These are phyloP conservation scores for Akanthomyces uredinophilus DNA, from an alignment of 2,329 filamentous ascomycete genomes.

Conservation along the genomic window DNA sequence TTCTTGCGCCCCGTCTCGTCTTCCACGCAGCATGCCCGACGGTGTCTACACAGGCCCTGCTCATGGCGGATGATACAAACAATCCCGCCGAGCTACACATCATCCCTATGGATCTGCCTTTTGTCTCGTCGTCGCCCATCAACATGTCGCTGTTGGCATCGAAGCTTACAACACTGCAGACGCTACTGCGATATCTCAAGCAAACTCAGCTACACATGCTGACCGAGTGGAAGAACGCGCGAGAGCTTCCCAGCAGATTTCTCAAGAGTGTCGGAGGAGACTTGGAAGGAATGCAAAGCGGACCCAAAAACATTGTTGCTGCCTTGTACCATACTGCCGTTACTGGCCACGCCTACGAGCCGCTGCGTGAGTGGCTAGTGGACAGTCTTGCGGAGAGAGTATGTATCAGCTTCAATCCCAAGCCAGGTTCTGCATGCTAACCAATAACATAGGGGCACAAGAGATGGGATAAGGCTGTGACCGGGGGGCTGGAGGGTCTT, in stretches of 20 bases:
- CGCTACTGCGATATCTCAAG: constrained; percentile 76
- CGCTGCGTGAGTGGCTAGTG: constrained; percentile 80
- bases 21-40: constrained; percentile 67
- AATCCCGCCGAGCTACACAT: constrained; percentile 41
- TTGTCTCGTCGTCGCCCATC: constrained; percentile 71
- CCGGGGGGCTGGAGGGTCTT: constrained; percentile 70
- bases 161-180: constrained; percentile 83
- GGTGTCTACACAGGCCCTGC: constrained; percentile 69
- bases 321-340: constrained; percentile 80
- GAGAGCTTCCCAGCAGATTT: constrained; percentile 74
- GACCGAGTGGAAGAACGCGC: constrained; percentile 75
- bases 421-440: not conserved
- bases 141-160: constrained; percentile 80
- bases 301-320: constrained; percentile 59
- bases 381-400: constrained; percentile 77
- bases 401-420: constrained; percentile 25
- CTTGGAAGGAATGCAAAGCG: constrained; percentile 54
- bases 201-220: constrained; percentile 76
- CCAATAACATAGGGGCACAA: constrained; percentile 66
- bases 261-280: constrained; percentile 72
- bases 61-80: constrained; percentile 43
- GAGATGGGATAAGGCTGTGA: constrained; percentile 86
- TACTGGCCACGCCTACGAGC: constrained; percentile 72
- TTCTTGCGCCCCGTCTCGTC: constrained; percentile 33
- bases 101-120: constrained; percentile 77